phyloP scores from a whole-genome alignment of 768 basidiomycete species.

The Mycena haematopus region DNA sequence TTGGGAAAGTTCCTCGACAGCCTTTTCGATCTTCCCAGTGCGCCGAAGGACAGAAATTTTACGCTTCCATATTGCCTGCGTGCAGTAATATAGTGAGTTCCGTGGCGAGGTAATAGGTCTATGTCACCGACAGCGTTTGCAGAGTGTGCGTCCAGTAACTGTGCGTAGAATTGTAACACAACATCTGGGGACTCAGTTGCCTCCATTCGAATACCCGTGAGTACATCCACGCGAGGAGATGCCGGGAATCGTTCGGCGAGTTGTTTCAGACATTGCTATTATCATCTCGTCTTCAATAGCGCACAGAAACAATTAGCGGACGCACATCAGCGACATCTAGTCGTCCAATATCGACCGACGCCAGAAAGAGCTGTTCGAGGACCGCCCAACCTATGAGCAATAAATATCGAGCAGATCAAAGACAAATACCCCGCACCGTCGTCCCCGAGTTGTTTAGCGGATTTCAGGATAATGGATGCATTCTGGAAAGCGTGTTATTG shows the following conservation, averaged over 20 bases:
- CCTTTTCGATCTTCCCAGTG: conserved; percentile 65
- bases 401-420: conserved; percentile 9
- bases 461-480: conserved; percentile 57
- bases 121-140: conserved; percentile 67
- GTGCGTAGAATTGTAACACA: conserved; percentile 70
- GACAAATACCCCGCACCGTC: conserved; percentile 50
- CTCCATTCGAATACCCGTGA: conserved; percentile 83
- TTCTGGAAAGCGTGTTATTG: conserved; percentile 61
- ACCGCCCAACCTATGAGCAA: conserved; percentile 70
- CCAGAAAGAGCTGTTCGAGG: conserved; percentile 80
- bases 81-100: not conserved
- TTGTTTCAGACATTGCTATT: conserved; percentile 66
- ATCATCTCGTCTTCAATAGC: conserved; percentile 20
- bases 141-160: conserved; percentile 67
- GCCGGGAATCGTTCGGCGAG: conserved; percentile 73
- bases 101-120: not conserved
- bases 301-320: conserved; percentile 21
- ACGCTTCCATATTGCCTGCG: conserved; percentile 80
- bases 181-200: conserved; percentile 60
- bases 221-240: conserved; percentile 80
- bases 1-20: conserved; percentile 72
- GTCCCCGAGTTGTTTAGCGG: conserved; percentile 55
- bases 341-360: conserved; percentile 78
- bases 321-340: conserved; percentile 78
- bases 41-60: conserved; percentile 74